Evolutionary conservation across 1,284 basidiomycete genomes (phyloP), one percentile per base, ranked within the genome.

Genomic region (Boletus smithii): DNA sequence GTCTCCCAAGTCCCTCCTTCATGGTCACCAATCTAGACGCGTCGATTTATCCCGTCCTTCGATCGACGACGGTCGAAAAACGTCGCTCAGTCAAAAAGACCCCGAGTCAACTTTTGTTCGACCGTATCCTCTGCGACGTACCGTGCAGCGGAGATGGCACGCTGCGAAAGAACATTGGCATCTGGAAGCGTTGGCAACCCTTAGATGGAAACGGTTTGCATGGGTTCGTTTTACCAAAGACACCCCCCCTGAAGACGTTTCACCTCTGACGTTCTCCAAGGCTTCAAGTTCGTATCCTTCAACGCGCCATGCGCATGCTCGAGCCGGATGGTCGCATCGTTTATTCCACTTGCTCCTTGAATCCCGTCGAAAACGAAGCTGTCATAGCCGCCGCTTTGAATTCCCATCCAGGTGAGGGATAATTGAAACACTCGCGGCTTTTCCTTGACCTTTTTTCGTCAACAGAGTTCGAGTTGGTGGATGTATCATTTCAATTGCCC

Each of bases 71-170:
- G 14, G n/a, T 13, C n/a, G 58, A 55, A 39, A 50, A 50, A 35
- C 54, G 53, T 44, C 55, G 51, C 17, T 42, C 50, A 0, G 56
- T 65, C 14, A 55, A 61, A 43, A 59, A 67, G 16, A 65, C 61
- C 9, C 47, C 68, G 4, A 65, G 64, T 27, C 70, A 72, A 14
- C 74, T 99, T 49, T 69, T 86, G 48, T 99, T 95, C 62, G 95
- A 99, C 68, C 75, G 95, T 26, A 95, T 99, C 48, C 71, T 99
- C 24, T 95, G 93, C 49, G 97, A 99, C 66, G 97, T 99, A 3
- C 97, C 97, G 4, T 98, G 97, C 69, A 93, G 90, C 57, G 97
- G 97, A 8, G 97, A 99, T 67, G 97, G 95, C 0, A 99, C 97
- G 1, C 69, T 98, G 53, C 74, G 97, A 52, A 99, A 99, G 75